A percentile compares a stretch with the other conserved stretches of the same genome.
Evolutionary conservation across 2,329 filamentous ascomycete genomes (phyloP).

Genomic region (Fusarium ambrosium): DNA sequence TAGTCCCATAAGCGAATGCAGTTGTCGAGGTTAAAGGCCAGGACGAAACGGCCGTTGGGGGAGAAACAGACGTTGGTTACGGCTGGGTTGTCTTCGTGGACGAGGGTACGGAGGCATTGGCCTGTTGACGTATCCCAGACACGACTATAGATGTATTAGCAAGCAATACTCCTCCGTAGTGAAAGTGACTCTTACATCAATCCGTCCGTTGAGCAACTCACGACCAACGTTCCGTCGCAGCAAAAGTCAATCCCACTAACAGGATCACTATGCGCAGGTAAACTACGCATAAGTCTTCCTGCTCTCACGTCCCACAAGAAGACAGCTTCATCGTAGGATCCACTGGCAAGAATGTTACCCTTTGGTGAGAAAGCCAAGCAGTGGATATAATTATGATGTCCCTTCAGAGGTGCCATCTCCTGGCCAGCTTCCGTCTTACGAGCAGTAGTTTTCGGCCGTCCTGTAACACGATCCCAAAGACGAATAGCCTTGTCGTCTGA

Average conservation of each 20-base stretch:
- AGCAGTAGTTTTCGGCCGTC: conserved; percentile 65
- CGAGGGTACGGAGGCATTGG: conserved; percentile 92
- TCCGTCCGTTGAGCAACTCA: conserved; percentile 91
- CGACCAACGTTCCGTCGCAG: conserved; percentile 90
- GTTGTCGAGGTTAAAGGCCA: conserved; percentile 92
- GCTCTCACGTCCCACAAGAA: conserved; percentile 97
- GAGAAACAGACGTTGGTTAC: conserved; percentile 92
- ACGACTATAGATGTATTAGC: conserved; percentile 64
- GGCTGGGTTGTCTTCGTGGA: conserved; percentile 95
- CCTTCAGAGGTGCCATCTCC: conserved; percentile 73
- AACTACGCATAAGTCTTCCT: conserved; percentile 86
- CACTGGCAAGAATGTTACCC: conserved; percentile 95
- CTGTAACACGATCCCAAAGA: conserved; percentile 84
- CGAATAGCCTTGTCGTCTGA: conserved; percentile 97
- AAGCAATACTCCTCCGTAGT: neutral
- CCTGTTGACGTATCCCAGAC: conserved; percentile 97
- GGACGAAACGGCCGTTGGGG: conserved; percentile 92
- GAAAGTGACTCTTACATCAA: conserved; percentile 72
- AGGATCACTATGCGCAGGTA: conserved; percentile 95
- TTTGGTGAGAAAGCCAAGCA: conserved; percentile 96
- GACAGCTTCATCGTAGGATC: conserved; percentile 96
- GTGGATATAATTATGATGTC: conserved; percentile 97
- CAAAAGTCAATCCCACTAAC: conserved; percentile 95
- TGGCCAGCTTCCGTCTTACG: conserved; percentile 53
- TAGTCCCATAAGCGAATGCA: conserved; percentile 96